phyloP scores from a whole-genome alignment of 805 yeast genomes.

The Candida hispaniensis region DNA sequence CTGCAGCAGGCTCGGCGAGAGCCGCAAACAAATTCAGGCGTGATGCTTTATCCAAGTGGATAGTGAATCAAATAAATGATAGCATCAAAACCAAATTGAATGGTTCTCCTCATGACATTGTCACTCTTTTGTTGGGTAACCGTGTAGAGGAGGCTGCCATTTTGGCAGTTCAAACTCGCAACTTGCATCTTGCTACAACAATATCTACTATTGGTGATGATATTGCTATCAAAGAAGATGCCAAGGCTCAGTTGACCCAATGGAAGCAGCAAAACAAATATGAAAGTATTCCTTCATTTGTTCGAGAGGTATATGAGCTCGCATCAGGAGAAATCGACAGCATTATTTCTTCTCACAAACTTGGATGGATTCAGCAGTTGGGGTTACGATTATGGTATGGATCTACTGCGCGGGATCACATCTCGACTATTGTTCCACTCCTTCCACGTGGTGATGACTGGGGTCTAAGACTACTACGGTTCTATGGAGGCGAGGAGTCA shows the following conservation, averaged over 20 bases:
- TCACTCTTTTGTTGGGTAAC: conserved; percentile 37
- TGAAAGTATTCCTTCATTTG: conserved; percentile 16
- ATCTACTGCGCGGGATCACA: conserved; percentile 7
- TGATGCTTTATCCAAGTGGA: conserved; percentile 3
- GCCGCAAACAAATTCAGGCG: neutral
- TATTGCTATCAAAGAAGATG: neutral
- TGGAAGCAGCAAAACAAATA: conserved; percentile 5
- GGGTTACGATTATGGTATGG: conserved; percentile 57
- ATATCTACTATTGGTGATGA: conserved; percentile 57
- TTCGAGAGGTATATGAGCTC: conserved; percentile 20
- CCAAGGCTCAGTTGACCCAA: conserved; percentile 14
- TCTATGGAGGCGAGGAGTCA: conserved; percentile 15
- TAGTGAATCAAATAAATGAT: neutral
- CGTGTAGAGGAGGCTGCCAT: conserved; percentile 52
- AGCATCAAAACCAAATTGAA: conserved; percentile 1
- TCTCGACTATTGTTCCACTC: conserved; percentile 2
- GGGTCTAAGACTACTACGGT: conserved; percentile 18
- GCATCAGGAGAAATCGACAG: conserved; percentile 18
- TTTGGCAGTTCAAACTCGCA: conserved; percentile 48
- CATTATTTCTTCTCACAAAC: conserved; percentile 29
- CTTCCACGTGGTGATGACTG: neutral
- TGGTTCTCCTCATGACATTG: conserved; percentile 39
- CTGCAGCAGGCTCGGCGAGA: conserved; percentile 2
- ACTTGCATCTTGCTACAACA: conserved; percentile 59
- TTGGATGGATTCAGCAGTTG: conserved; percentile 59